These are phyloP conservation scores for Apiotrichum domesticum DNA, from an alignment of 1,284 basidiomycete genomes.

Conservation along the genomic window DNA sequence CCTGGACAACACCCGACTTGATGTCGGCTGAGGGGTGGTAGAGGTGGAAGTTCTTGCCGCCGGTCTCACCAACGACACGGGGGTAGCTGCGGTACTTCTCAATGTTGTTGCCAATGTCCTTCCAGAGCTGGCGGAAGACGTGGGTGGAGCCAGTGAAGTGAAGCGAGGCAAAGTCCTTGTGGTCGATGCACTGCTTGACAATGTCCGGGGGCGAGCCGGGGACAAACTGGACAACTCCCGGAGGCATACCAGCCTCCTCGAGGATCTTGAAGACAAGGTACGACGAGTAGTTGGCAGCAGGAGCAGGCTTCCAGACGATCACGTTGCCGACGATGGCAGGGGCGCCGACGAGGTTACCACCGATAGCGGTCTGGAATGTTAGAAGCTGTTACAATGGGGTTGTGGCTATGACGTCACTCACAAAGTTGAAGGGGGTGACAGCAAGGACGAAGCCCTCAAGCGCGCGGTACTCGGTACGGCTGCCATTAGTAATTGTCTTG, in stretches of 20 bases:
- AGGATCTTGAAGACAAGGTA: slow-evolving; percentile 90
- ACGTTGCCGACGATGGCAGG: slow-evolving; percentile 95
- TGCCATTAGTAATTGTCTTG: slow-evolving; percentile 46
- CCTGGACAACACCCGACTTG: slow-evolving; percentile 81
- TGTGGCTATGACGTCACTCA: slow-evolving; percentile 6
- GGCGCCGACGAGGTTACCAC: slow-evolving; percentile 76
- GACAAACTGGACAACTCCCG: slow-evolving; percentile 94
- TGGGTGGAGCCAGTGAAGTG: slow-evolving; percentile 97
- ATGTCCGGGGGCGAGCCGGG: slow-evolving; percentile 78
- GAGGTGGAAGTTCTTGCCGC: slow-evolving; percentile 95
- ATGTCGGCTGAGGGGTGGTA: slow-evolving; percentile 83
- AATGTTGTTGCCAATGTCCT: slow-evolving; percentile 83
- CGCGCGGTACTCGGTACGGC: slow-evolving; percentile 86
- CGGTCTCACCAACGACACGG: slow-evolving; percentile 76
- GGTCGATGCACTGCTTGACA: slow-evolving; percentile 71
- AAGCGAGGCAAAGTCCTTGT: slow-evolving; percentile 76
- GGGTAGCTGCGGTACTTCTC: slow-evolving; percentile 85
- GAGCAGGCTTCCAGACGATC: slow-evolving; percentile 95
- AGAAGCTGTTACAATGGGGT: slow-evolving; percentile 33
- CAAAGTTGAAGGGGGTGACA: slow-evolving; percentile 95
- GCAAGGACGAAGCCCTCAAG: slow-evolving; percentile 97
- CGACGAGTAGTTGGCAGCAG: slow-evolving; percentile 90
- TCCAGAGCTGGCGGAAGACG: slow-evolving; percentile 94
- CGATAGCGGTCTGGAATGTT: slow-evolving; percentile 71
- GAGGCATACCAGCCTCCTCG: slow-evolving; percentile 86